These are phyloP conservation scores for Xylaria bambusicola DNA, from an alignment of 495 filamentous ascomycete genomes.

Conservation along the genomic window DNA sequence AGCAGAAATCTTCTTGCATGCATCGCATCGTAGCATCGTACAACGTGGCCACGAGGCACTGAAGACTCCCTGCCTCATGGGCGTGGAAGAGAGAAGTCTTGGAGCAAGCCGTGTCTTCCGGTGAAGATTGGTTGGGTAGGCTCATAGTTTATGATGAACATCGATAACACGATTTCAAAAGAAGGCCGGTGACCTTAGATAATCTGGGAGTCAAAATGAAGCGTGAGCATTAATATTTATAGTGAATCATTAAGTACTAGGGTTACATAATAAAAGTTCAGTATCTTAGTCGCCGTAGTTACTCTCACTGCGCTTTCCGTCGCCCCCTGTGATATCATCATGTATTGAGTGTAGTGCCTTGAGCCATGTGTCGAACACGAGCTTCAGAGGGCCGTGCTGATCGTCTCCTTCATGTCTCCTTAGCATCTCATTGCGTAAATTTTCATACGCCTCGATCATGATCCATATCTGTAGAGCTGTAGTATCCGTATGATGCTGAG, in stretches of 20 bases:
- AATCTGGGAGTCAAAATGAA: background rate
- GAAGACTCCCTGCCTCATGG: slow-evolving; percentile 1
- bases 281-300: slow-evolving; percentile 29
- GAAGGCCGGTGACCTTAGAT: background rate
- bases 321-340: slow-evolving; percentile 33
- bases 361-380: slow-evolving; percentile 49
- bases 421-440: slow-evolving; percentile 39
- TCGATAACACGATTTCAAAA: background rate
- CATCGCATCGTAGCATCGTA: background rate
- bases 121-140: background rate
- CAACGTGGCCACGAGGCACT: slow-evolving; percentile 2
- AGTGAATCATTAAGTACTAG: slow-evolving; percentile 1
- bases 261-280: background rate
- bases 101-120: background rate
- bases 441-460: slow-evolving; percentile 55
- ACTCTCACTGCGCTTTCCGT: slow-evolving; percentile 33
- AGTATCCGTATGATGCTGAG: slow-evolving; percentile 37
- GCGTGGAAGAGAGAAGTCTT: background rate
- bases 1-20: background rate
- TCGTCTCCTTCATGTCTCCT: slow-evolving; percentile 24
- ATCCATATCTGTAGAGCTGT: slow-evolving; percentile 59
- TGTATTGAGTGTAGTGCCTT: slow-evolving; percentile 44
- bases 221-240: background rate
- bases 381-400: slow-evolving; percentile 27
- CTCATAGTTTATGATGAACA: background rate